A percentile compares a stretch with the other conserved stretches of the same genome.
These are phyloP conservation scores for Exutisphaerella laricina DNA, from an alignment of 2,329 filamentous ascomycete species.

Conservation along the genomic window DNA sequence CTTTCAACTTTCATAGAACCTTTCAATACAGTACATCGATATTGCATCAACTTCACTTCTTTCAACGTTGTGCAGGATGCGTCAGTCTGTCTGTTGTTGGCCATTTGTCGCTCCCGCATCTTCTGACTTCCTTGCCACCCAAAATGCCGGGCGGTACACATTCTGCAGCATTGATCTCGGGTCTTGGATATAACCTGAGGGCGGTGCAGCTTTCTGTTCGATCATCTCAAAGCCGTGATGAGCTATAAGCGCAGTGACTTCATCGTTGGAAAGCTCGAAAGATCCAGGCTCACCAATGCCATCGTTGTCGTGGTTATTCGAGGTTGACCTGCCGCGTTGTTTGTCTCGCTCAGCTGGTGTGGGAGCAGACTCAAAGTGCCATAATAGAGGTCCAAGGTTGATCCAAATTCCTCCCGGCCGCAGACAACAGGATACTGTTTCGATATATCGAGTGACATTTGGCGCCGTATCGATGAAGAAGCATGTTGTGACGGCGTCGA, in stretches of 20 bases:
- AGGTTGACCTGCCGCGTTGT: conserved; percentile 6
- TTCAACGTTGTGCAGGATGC: too few relatives aligned
- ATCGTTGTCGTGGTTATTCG: conserved; percentile 7
- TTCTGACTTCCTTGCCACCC: conserved; percentile 71
- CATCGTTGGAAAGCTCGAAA: conserved; percentile 84
- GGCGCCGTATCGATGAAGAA: conserved; percentile 98
- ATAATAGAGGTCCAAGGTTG: conserved; percentile 85
- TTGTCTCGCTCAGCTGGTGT: conserved; percentile 47
- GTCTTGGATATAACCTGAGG: conserved; percentile 83
- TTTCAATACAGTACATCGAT: too few relatives aligned
- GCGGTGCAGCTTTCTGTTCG: conserved; percentile 45
- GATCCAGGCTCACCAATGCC: conserved; percentile 78
- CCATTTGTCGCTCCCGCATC: too few relatives aligned
- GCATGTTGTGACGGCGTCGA: conserved; percentile 79
- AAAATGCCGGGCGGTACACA: conserved; percentile 72
- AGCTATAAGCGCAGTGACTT: conserved; percentile 71
- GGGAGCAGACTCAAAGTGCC: conserved; percentile 84
- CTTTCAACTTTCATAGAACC: too few relatives aligned
- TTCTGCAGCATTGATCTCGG: conserved; percentile 78
- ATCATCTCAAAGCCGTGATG: conserved; percentile 68
- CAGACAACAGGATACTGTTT: conserved; percentile 74
- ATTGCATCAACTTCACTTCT: too few relatives aligned
- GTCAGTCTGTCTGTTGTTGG: too few relatives aligned
- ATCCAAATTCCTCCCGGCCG: conserved; percentile 73
- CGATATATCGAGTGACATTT: conserved; percentile 83